Percentiles rank a stretch among this genome's conserved stretches.
phyloP scores from a whole-genome alignment of 2,329 filamentous ascomycete genomes.

The Claviceps sp. region DNA sequence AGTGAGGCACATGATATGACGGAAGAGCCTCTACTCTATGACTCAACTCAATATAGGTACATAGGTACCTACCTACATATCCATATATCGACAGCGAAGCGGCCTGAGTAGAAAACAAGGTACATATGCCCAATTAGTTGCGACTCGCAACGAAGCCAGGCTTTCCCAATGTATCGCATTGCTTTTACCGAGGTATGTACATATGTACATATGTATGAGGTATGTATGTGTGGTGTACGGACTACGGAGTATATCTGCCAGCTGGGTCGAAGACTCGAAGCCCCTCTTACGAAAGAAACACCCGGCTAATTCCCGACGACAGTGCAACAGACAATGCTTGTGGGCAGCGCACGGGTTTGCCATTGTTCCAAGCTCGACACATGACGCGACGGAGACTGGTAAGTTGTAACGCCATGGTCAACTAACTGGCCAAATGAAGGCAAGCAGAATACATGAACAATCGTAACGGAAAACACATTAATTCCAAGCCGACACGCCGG shows the following conservation, averaged over 20 bases:
- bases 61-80: too few species aligned
- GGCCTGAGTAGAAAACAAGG: too few species aligned
- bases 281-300: conserved; percentile 5
- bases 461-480: conserved; percentile 1
- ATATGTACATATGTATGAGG: too few species aligned
- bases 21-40: too few species aligned
- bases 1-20: too few species aligned
- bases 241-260: background rate
- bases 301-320: conserved; percentile 11
- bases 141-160: too few species aligned
- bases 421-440: background rate
- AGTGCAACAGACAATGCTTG: conserved; percentile 4
- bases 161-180: too few species aligned
- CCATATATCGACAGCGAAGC: too few species aligned
- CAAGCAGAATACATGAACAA: background rate
- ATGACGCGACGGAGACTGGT: conserved; percentile 1
- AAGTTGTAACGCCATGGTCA: background rate
- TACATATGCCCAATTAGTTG: too few species aligned
- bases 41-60: too few species aligned
- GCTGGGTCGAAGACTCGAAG: background rate
- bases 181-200: too few species aligned
- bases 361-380: conserved; percentile 3
- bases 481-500: background rate
- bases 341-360: background rate
- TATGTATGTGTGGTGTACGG: too few species aligned